Evolutionary conservation across 2,329 filamentous ascomycete species (phyloP).

Genomic region (Ophiostoma fasciatum): DNA sequence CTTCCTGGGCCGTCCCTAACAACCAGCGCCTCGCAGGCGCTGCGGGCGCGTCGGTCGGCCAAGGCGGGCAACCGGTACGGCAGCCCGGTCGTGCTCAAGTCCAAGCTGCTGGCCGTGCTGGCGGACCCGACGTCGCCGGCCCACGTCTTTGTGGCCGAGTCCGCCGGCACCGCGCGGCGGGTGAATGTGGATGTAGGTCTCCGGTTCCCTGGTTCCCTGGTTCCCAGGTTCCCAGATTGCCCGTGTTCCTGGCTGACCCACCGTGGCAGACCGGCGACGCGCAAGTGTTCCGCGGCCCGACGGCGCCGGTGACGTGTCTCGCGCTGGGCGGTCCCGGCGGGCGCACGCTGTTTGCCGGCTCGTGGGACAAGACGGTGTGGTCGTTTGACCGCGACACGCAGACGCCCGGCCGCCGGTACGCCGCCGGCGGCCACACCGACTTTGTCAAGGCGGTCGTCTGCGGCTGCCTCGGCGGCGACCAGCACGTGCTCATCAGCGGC

Average conservation of each 20-base stretch:
- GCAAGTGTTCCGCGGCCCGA: conserved; percentile 54
- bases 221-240: neutral
- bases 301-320: conserved; percentile 65
- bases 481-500: conserved; percentile 57
- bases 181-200: conserved; percentile 56
- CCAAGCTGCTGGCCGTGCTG: conserved; percentile 68
- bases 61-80: conserved; percentile 68
- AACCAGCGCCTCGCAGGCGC: conserved; percentile 34
- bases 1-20: conserved; percentile 8
- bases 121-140: conserved; percentile 47
- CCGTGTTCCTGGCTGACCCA: neutral
- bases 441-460: conserved; percentile 76
- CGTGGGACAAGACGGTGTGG: conserved; percentile 90
- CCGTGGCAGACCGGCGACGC: conserved; percentile 24
- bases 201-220: neutral
- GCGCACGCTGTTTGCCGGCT: conserved; percentile 63
- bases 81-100: conserved; percentile 62
- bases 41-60: conserved; percentile 46
- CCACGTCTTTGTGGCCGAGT: conserved; percentile 68
- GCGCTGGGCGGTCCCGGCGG: conserved; percentile 44
- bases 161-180: conserved; percentile 63
- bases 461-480: conserved; percentile 42
- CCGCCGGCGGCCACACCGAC: conserved; percentile 57
- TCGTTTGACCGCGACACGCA: conserved; percentile 57
- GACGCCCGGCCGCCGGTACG: conserved; percentile 39